Conservation (phyloP, 225 moss, liverwort and hornwort species). For the Physcomitrium patens region DNA sequence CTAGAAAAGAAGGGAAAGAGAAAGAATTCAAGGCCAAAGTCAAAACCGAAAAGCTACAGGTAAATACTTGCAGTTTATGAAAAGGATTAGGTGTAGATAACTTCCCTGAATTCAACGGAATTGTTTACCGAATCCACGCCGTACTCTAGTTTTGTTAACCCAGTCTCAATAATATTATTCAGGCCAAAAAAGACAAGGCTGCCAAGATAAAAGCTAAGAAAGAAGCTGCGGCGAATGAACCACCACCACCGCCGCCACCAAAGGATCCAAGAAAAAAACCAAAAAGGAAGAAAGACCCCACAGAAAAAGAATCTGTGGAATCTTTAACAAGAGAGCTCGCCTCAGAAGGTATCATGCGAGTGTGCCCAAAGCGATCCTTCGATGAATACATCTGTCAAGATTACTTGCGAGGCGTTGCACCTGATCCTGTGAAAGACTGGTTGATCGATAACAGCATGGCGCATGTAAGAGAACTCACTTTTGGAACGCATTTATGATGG, state of each 20-base stretch:
- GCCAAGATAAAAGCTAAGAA: constrained; percentile 73
- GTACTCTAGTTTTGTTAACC: not conserved
- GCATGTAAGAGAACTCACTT: constrained; percentile 43
- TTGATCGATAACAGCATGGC: constrained; percentile 73
- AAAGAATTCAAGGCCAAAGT: constrained; percentile 87
- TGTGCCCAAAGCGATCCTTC: constrained; percentile 79
- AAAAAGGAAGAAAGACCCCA: constrained; percentile 71
- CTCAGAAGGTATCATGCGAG: constrained; percentile 61
- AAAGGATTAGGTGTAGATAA: no score
- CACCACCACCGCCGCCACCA: constrained; percentile 25
- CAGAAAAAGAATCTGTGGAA: constrained; percentile 67
- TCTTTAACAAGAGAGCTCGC: constrained; percentile 68
- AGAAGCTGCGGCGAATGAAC: constrained; percentile 50
- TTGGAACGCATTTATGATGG: no score
- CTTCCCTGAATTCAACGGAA: no score
- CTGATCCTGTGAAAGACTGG: constrained; percentile 54
- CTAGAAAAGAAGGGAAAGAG: constrained; percentile 84
- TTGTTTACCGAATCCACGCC: no score
- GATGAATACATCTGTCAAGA: constrained; percentile 75
- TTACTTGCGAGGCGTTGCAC: constrained; percentile 38
- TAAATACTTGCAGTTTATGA: not conserved
- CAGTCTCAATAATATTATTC: not conserved
- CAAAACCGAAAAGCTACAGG: constrained; percentile 80
- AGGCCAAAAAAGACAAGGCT: constrained; percentile 69
- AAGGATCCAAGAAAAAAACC: constrained; percentile 42